These are phyloP conservation scores for Circinella minor DNA, from an alignment of 371 early-diverging fungal genomes.

Conservation along the genomic window DNA sequence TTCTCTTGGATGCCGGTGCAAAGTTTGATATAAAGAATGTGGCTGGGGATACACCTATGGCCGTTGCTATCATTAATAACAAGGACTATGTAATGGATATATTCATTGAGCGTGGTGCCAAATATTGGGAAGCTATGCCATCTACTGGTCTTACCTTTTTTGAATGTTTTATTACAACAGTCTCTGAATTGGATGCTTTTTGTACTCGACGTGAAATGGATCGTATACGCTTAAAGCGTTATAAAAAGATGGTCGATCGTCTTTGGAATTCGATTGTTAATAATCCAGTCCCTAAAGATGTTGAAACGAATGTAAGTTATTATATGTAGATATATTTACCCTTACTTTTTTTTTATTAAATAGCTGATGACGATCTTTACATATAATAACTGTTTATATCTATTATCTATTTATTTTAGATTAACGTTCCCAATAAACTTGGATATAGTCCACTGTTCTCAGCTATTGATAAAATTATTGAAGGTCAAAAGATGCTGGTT, in stretches of 20 bases:
- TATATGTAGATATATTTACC: too few relatives aligned
- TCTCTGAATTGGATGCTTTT: conserved; percentile 6
- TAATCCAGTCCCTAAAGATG: neutral
- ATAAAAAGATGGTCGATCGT: neutral
- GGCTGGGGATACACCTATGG: conserved; percentile 50
- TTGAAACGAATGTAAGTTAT: neutral
- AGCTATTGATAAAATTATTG: neutral
- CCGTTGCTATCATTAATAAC: conserved; percentile 33
- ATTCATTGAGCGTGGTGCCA: conserved; percentile 39
- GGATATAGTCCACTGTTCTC: conserved; percentile 17
- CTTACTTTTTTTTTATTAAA: too few relatives aligned
- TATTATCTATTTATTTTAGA: neutral
- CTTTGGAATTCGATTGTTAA: neutral
- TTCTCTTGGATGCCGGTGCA: conserved; percentile 35
- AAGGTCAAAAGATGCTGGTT: conserved; percentile 24
- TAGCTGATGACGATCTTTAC: neutral
- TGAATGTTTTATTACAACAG: conserved; percentile 34
- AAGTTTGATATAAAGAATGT: conserved; percentile 33
- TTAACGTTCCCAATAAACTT: conserved; percentile 9
- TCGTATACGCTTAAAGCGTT: neutral
- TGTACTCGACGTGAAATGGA: conserved; percentile 11
- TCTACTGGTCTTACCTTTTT: conserved; percentile 40
- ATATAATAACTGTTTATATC: neutral
- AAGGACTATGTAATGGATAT: conserved; percentile 33
- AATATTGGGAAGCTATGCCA: conserved; percentile 29